phyloP scores from a whole-genome alignment of 129 eudicot species.

The Arctium lappa region DNA sequence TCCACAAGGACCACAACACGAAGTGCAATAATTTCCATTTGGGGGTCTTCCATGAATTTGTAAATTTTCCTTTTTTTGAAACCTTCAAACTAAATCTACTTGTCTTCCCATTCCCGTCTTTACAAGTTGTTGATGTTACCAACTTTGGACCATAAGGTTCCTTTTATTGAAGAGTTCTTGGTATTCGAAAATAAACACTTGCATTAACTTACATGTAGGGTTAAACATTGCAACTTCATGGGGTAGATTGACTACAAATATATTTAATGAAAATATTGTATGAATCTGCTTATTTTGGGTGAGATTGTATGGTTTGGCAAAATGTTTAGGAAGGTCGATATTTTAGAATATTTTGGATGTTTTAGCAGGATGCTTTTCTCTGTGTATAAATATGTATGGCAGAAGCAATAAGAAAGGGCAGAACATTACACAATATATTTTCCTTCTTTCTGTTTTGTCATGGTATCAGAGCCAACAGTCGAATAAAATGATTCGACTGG shows the following conservation, averaged over 20 bases:
- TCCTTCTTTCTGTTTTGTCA: too few species aligned
- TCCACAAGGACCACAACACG: not conserved
- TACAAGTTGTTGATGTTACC: not conserved
- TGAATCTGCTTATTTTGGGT: too few species aligned
- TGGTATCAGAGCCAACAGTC: too few species aligned
- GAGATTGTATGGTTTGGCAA: too few species aligned
- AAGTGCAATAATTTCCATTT: not conserved
- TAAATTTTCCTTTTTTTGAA: not conserved
- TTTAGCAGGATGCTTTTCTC: too few species aligned
- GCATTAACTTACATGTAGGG: not conserved
- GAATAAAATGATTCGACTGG: too few species aligned
- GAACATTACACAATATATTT: too few species aligned
- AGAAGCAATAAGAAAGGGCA: too few species aligned
- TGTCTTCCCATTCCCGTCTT: not conserved
- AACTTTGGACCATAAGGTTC: not conserved
- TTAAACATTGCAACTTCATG: not conserved
- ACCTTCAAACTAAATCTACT: not conserved
- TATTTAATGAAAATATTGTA: too few species aligned
- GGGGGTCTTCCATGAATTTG: not conserved
- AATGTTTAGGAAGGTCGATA: too few species aligned
- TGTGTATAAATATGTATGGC: too few species aligned
- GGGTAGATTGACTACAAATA: not conserved
- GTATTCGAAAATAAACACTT: not conserved
- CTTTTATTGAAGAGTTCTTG: not conserved
- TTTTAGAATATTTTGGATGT: too few species aligned